A percentile compares a stretch with the other conserved stretches of the same genome.
These are phyloP conservation scores for Pythium volutum DNA, from an alignment of 352 stramenopile genomes.

Conservation along the genomic window DNA sequence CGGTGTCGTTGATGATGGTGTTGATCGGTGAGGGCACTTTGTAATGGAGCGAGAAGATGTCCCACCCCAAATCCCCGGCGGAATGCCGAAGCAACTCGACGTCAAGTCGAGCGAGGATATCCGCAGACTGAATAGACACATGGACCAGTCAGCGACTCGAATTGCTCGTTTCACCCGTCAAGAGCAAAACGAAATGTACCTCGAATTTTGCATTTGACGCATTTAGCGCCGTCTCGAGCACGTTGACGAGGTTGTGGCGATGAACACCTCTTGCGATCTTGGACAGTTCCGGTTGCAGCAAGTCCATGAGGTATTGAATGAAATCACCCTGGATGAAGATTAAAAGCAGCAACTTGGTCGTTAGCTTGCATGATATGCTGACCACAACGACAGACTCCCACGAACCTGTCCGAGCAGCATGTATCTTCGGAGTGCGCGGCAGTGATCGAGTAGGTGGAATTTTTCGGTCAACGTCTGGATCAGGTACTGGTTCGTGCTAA, in stretches of 20 bases:
- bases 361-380: neutral
- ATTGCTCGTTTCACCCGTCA: neutral
- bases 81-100: constrained; percentile 89
- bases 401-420: constrained; percentile 95
- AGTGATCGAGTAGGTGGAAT: constrained; percentile 93
- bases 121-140: constrained; percentile 45
- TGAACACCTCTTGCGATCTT: constrained; percentile 92
- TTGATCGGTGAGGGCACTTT: constrained; percentile 85
- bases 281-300: constrained; percentile 87
- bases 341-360: neutral
- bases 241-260: constrained; percentile 92
- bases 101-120: constrained; percentile 92
- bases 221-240: constrained; percentile 94
- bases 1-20: constrained; percentile 82
- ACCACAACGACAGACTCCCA: neutral
- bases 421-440: constrained; percentile 96
- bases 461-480: constrained; percentile 92
- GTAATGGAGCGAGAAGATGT: constrained; percentile 93
- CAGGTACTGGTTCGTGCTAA: constrained; percentile 85
- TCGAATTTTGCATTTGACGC: constrained; percentile 95
- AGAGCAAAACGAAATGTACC: constrained; percentile 33
- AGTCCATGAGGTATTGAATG: constrained; percentile 95
- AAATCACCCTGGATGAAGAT: constrained; percentile 88
- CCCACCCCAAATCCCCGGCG: constrained; percentile 90
- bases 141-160: neutral